These are phyloP conservation scores for Malassezia psittaci DNA, from an alignment of 1,284 basidiomycete genomes.

Conservation along the genomic window DNA sequence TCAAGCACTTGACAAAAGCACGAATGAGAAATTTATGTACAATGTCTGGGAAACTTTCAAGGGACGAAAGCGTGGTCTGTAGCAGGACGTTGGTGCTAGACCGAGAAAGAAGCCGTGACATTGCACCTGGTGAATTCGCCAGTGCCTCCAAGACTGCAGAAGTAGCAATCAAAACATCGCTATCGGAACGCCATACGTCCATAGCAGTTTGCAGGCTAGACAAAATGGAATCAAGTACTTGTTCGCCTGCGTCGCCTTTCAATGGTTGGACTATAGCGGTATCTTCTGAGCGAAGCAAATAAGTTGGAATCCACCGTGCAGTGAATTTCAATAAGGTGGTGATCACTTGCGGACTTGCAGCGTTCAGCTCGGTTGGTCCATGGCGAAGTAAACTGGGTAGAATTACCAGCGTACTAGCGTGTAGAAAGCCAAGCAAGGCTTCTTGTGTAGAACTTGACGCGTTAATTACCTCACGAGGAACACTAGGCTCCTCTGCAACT, in stretches of 20 bases:
- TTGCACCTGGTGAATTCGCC: constrained; percentile 25
- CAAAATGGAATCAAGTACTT: constrained; percentile 24
- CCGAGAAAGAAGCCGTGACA: constrained; percentile 26
- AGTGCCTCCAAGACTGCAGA: constrained; percentile 27
- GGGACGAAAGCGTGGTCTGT: constrained; percentile 17
- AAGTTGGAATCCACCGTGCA: constrained; percentile 37
- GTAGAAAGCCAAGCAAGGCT: constrained; percentile 23
- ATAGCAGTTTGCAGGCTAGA: constrained; percentile 18
- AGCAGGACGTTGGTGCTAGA: constrained; percentile 29
- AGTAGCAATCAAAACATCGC: constrained; percentile 29
- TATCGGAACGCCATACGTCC: constrained; percentile 31
- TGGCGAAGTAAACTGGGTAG: constrained; percentile 22
- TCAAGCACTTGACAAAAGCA: constrained; percentile 34
- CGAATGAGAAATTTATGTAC: constrained; percentile 32
- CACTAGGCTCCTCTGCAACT: constrained; percentile 25
- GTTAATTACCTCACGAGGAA: constrained; percentile 24
- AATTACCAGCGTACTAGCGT: constrained; percentile 25
- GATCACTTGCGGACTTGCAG: constrained; percentile 35
- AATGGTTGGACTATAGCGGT: constrained; percentile 20
- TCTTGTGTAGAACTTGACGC: constrained; percentile 15
- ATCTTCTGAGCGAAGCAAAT: constrained; percentile 22
- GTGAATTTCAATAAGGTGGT: constrained; percentile 36
- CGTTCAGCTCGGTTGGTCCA: constrained; percentile 18
- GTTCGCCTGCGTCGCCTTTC: constrained; percentile 19
- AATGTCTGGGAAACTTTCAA: constrained; percentile 31